Evolutionary conservation across 108 stramenopile species (phyloP), one percentile per base, ranked within the genome.

Genomic region (Discostella stelligeroides): DNA sequence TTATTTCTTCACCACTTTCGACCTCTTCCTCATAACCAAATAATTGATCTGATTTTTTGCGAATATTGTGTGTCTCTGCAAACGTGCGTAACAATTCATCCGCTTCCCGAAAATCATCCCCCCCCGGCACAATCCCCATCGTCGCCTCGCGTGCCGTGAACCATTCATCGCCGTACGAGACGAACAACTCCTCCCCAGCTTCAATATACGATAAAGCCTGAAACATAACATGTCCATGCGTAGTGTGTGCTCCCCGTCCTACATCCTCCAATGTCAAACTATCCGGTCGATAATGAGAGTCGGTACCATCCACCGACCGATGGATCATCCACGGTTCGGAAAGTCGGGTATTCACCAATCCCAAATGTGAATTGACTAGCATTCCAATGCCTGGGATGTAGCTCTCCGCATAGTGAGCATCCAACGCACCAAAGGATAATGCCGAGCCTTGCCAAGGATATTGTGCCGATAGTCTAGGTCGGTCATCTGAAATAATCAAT

Each of bases 161-260:
- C 88, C 88, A 92, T 0, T 75, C 57, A 10, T 76, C 70, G 7
- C 91, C 88, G 79, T 92, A 92, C 23, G 42, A 5, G 11, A 75
- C 79, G 63, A 89, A 92, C 7, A 91, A 46, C 73, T 94, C 92
- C 24, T 77, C 84, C 56, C 88, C 91, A 0, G 72, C 85, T 27
- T 68, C 72, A 51, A 92, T 74, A 37, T 75, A 11, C 45, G 0
- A 82, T 73, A 15, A 55, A 21, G 27, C 82, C 66, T 1, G 14
- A 7, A 2, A 82, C 67, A 27, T 68, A 65, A 3, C n/a, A n/a
- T n/a, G n/a, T n/a, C n/a, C n/a, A n/a, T n/a, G 62, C 15, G 67
- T 87, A 87, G 18, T 59, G 61, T 28, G 45, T 6, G 89, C 85
- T 38, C 92, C 92, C 11, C 73, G 63, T 0, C 87, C 88, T 1